A percentile compares a stretch with the other conserved stretches of the same genome.
Conservation (phyloP, 2,329 filamentous ascomycete species). For the Sporothrix protearum region DNA sequence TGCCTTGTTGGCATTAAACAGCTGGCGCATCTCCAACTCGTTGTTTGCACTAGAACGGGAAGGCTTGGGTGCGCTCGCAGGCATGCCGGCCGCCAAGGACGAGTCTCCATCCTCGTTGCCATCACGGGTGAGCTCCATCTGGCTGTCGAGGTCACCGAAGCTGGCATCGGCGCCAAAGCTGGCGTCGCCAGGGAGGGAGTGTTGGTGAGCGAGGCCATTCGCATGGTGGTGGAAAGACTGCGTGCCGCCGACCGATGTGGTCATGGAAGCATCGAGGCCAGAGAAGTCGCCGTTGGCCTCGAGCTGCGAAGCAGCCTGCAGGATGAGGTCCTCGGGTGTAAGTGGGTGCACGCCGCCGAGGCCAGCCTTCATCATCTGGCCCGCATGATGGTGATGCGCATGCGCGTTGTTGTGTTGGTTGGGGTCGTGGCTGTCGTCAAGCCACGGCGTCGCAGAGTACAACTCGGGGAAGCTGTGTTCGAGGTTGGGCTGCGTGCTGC, state of each 20-base stretch:
- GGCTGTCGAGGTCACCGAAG: slow-evolving; percentile 56
- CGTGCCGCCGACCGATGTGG: slow-evolving; percentile 43
- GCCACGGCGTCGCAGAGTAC: slow-evolving; percentile 49
- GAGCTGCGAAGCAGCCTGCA: slow-evolving; percentile 56
- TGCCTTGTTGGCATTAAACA: slow-evolving; percentile 66
- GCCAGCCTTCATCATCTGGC: slow-evolving; percentile 36
- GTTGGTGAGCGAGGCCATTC: slow-evolving; percentile 43
- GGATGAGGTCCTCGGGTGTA: slow-evolving; percentile 57
- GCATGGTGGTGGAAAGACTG: slow-evolving; percentile 41
- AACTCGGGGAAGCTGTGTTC: slow-evolving; percentile 48
- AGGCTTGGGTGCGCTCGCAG: slow-evolving; percentile 50
- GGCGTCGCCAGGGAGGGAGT: slow-evolving; percentile 55
- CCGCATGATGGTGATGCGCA: slow-evolving; percentile 43
- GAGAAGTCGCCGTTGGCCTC: slow-evolving; percentile 47
- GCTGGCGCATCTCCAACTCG: slow-evolving; percentile 73
- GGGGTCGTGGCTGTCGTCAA: slow-evolving; percentile 41
- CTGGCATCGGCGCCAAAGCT: slow-evolving; percentile 51
- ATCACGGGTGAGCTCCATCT: slow-evolving; percentile 58
- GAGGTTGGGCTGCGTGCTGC: slow-evolving; percentile 49
- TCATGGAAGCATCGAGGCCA: slow-evolving; percentile 50
- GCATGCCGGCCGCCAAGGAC: slow-evolving; percentile 42
- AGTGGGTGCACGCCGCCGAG: slow-evolving; percentile 41
- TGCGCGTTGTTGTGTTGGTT: slow-evolving; percentile 43
- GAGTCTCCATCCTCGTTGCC: slow-evolving; percentile 54
- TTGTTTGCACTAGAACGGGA: slow-evolving; percentile 72